Evolutionary conservation across 148 eudicot genomes (phyloP).

Genomic region (Arctostaphylos glauca): DNA sequence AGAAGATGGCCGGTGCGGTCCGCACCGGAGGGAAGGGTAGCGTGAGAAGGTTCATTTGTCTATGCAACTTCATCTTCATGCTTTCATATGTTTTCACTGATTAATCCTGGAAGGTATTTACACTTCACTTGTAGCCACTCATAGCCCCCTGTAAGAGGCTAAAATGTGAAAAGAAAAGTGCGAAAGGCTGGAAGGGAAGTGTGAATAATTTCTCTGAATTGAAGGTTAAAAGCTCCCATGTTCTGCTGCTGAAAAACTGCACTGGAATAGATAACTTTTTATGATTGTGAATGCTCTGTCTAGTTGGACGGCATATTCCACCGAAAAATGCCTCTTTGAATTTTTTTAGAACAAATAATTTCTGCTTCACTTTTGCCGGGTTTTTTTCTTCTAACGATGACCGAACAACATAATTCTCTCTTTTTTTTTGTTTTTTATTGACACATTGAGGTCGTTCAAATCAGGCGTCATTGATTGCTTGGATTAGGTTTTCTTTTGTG

Average conservation of each 20-base stretch:
- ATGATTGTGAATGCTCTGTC: background rate
- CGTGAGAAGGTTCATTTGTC: constrained; percentile 52
- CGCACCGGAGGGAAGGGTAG: constrained; percentile 86
- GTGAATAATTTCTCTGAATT: background rate
- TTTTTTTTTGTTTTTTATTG: background rate
- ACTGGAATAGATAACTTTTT: background rate
- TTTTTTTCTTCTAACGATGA: background rate
- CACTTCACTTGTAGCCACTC: background rate
- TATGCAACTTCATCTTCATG: background rate
- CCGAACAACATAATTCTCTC: background rate
- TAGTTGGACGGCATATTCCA: background rate
- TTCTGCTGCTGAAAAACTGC: background rate
- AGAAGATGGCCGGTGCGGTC: constrained; percentile 82
- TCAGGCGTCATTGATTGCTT: background rate
- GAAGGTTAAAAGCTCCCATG: background rate
- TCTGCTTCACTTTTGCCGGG: background rate
- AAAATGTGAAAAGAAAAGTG: background rate
- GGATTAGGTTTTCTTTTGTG: background rate
- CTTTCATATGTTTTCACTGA: background rate
- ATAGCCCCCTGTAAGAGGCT: background rate
- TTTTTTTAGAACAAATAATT: background rate
- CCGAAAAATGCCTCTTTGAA: background rate
- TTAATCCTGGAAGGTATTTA: background rate
- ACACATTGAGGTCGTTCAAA: background rate
- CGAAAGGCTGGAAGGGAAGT: background rate